phyloP scores from a whole-genome alignment of 139 green algal species.

The Chlorella sp. region DNA sequence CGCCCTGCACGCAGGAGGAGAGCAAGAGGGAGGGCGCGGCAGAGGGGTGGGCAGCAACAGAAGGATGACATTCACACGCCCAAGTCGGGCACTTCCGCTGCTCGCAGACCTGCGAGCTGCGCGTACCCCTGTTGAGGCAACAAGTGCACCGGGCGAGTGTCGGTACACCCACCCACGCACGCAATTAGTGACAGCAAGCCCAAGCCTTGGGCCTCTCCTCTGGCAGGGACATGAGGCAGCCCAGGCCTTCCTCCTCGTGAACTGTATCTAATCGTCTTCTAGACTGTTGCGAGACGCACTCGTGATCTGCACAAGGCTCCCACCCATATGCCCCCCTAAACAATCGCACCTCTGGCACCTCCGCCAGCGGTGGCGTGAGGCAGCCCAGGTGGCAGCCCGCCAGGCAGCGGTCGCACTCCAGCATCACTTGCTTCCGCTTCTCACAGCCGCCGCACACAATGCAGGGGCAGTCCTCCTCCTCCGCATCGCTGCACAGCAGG shows the following conservation, averaged over 20 bases:
- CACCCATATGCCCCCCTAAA: background rate
- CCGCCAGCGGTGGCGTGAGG: constrained; percentile 74
- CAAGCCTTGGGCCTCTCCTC: too few species aligned
- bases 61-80: constrained; percentile 46
- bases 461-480: constrained; percentile 38
- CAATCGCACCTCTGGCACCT: constrained; percentile 73
- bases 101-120: background rate
- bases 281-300: too few species aligned
- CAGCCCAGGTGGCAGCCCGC: constrained; percentile 89
- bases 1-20: constrained; percentile 49
- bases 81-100: too few species aligned
- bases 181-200: too few species aligned
- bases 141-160: too few species aligned
- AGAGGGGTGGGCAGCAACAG: constrained; percentile 80
- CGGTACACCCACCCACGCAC: background rate
- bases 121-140: too few species aligned
- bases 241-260: background rate
- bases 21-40: constrained; percentile 72
- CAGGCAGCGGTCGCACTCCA: constrained; percentile 93
- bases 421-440: constrained; percentile 55
- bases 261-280: too few species aligned
- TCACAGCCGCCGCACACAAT: constrained; percentile 27
- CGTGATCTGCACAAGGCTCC: background rate
- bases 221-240: background rate
- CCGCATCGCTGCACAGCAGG: constrained; percentile 17